Evolutionary conservation across 345 rosid species (phyloP), one percentile per base, ranked within the genome.

Genomic region (Erodium maritimum): DNA sequence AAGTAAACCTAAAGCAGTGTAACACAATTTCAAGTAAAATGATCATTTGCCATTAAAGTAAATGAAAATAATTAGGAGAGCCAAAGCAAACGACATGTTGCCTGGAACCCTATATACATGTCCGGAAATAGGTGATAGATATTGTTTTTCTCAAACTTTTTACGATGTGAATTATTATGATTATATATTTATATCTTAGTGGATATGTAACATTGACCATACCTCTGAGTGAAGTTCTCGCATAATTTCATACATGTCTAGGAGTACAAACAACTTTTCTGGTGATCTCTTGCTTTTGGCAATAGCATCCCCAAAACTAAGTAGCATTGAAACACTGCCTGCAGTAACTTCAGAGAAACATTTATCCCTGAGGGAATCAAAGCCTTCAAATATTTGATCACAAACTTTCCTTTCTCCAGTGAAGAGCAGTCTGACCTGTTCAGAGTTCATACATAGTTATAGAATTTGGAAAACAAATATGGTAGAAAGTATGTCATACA

Each of bases 221-320:
- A 93, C 99, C 96, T 93, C 99, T 24, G 90, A 65, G 61, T 82
- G 96, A 77, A 93, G 85, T 77, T 93, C 99, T 54, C 91, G 83
- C 96, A 87, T 89, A 64, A 93, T 93, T 79, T 93, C 95, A 61
- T 89, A 93, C 99, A 93, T 93, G 75, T 93, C 94, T 67, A 93
- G 76, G 72, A 93, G 95, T 57, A 93, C 99, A 79, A 93, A 89
- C 69, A 93, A 76, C 74, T 93, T 93, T 75, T 93, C 99, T 17
- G 99, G 95, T 50, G 96, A 93, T 67, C 96, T 77, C 81, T 89
- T 93, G 94, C 99, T 93, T 70, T 67, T 89, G 58, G 96, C 95
- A 74, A 89, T 93, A 59, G 95, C 99, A 64, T 93, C 99, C 24
- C 99, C 99, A 79, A 93, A 93, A 83, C 99, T 93, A 69, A 93